These are phyloP conservation scores for Capsicum pubescens DNA, from an alignment of 257 asterid species.

Conservation along the genomic window DNA sequence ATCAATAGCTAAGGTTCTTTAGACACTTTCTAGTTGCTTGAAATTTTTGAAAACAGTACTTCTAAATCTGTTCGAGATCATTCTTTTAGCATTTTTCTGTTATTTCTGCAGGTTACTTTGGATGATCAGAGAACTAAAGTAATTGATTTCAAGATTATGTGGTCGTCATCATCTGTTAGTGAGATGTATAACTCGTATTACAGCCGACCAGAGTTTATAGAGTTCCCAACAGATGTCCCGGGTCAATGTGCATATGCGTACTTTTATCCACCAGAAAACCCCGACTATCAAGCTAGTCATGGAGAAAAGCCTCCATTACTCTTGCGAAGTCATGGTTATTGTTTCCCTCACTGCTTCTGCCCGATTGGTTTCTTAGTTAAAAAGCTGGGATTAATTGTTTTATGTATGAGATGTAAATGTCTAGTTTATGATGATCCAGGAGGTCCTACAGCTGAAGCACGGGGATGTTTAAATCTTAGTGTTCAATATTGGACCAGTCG, in stretches of 20 bases:
- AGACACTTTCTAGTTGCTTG: conserved; percentile 28
- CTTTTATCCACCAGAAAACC: conserved; percentile 90
- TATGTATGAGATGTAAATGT: neutral
- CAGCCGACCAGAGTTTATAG: conserved; percentile 78
- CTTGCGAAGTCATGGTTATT: conserved; percentile 87
- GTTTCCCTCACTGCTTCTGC: conserved; percentile 18
- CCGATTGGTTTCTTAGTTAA: neutral
- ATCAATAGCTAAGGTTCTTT: conserved; percentile 82
- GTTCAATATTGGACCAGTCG: conserved; percentile 99
- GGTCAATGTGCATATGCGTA: conserved; percentile 92
- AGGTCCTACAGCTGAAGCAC: conserved; percentile 96
- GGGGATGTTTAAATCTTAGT: conserved; percentile 74
- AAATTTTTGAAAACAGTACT: conserved; percentile 30
- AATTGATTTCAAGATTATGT: conserved; percentile 61
- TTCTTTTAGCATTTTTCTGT: conserved; percentile 12
- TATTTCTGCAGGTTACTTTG: conserved; percentile 66
- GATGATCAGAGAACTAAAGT: conserved; percentile 74
- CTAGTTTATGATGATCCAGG: conserved; percentile 49
- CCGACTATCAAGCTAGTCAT: conserved; percentile 64
- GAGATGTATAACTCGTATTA: conserved; percentile 51
- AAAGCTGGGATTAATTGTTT: neutral
- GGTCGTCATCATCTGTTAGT: conserved; percentile 75
- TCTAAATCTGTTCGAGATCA: neutral
- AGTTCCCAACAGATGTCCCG: conserved; percentile 87
- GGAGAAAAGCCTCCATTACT: conserved; percentile 92